These are phyloP conservation scores for Chaetothyriales sp. DNA, from an alignment of 2,329 filamentous ascomycete species.

Conservation along the genomic window DNA sequence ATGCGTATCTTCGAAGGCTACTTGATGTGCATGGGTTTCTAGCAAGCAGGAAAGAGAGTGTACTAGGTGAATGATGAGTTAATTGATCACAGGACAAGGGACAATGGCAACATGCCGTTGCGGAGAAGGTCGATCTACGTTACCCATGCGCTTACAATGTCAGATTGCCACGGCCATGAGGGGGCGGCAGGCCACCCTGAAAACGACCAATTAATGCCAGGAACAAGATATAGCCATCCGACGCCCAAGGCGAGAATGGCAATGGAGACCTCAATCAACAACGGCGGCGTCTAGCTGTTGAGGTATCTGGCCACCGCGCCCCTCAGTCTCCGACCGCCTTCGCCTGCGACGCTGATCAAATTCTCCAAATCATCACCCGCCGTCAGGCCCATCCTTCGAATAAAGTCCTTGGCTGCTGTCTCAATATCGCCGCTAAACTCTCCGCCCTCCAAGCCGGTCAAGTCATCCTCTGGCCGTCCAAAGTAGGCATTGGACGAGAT, in stretches of 20 bases:
- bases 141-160: not conserved
- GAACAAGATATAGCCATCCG: no score
- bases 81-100: no score
- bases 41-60: not conserved
- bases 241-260: not conserved
- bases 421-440: conserved; percentile 73
- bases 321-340: conserved; percentile 73
- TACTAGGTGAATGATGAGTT: no score
- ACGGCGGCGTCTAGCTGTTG: conserved; percentile 28
- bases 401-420: conserved; percentile 86
- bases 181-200: not conserved
- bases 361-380: conserved; percentile 94
- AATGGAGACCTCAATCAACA: not conserved
- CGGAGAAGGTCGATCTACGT: not conserved
- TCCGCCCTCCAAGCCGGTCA: conserved; percentile 46
- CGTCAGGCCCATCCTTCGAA: conserved; percentile 87
- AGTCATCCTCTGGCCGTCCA: conserved; percentile 75
- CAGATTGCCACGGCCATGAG: not conserved
- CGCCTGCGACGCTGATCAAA: conserved; percentile 65
- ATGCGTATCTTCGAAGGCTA: conserved; percentile 94
- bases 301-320: conserved; percentile 40
- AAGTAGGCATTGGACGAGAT: conserved; percentile 98
- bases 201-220: not conserved
- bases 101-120: no score
- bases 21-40: conserved; percentile 20